These are phyloP conservation scores for Aspergillus biplanus DNA, from an alignment of 495 filamentous ascomycete species.

Conservation along the genomic window DNA sequence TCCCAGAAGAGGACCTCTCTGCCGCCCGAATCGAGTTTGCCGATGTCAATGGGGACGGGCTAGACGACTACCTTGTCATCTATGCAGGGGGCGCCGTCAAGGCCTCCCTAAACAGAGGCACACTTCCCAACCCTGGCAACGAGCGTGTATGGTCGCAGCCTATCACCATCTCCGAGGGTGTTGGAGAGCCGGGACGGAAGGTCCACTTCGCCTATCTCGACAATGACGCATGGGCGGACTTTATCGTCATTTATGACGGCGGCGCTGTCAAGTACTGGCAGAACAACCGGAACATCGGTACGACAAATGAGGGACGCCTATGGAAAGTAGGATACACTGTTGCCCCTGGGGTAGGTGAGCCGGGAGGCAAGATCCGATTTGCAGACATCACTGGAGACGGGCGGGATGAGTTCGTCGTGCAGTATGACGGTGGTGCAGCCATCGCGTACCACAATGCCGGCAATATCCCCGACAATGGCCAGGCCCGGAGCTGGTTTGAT, in stretches of 20 bases:
- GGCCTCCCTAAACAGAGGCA: too few species aligned
- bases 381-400: slow-evolving; percentile 4
- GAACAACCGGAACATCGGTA: slow-evolving; percentile 2
- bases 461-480: neutral
- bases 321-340: neutral
- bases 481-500: neutral
- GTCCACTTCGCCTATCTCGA: too few species aligned
- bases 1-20: too few species aligned
- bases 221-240: too few species aligned
- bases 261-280: slow-evolving; percentile 3
- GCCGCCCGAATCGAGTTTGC: slow-evolving; percentile 1
- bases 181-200: too few species aligned
- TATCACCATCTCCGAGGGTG: too few species aligned
- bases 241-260: too few species aligned
- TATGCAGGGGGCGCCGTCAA: too few species aligned
- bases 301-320: neutral
- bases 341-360: slow-evolving; percentile 2
- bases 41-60: slow-evolving; percentile 7
- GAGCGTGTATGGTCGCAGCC: too few species aligned
- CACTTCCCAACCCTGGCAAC: too few species aligned
- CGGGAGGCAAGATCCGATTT: slow-evolving; percentile 9
- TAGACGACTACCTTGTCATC: slow-evolving; percentile 1
- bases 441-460: neutral
- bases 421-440: slow-evolving; percentile 7
- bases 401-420: neutral